Percentiles rank a stretch among this genome's conserved stretches.
These are phyloP conservation scores for Stephanocyclus meneghinianus DNA, from an alignment of 352 stramenopile species.

Conservation along the genomic window DNA sequence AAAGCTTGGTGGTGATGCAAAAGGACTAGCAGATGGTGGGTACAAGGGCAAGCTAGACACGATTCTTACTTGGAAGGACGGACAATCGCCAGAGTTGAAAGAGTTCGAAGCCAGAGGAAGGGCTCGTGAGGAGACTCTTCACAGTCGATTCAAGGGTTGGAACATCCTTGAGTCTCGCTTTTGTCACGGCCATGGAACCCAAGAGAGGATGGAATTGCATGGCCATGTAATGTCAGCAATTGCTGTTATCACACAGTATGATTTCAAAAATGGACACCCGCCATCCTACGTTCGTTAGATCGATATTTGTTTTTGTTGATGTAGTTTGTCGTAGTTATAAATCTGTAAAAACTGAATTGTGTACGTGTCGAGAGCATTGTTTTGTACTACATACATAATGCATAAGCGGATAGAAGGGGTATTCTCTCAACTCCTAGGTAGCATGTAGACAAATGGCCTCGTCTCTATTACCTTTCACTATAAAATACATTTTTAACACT, in stretches of 20 bases:
- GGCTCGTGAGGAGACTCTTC: neutral
- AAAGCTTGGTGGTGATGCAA: neutral
- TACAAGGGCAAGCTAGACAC: neutral
- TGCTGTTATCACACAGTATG: conserved; percentile 12
- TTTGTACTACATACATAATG: too few species aligned
- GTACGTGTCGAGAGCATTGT: too few species aligned
- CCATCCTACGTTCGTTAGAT: neutral
- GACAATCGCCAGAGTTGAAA: neutral
- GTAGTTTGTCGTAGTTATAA: too few species aligned
- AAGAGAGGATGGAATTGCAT: conserved; percentile 13
- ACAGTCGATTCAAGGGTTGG: conserved; percentile 10
- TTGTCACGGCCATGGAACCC: conserved; percentile 1
- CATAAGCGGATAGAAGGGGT: too few species aligned
- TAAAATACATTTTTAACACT: too few species aligned
- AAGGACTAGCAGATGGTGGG: conserved; percentile 1
- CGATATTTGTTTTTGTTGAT: neutral
- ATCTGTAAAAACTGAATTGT: too few species aligned
- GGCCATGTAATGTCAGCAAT: neutral
- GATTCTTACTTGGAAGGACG: neutral
- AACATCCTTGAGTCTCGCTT: conserved; percentile 6
- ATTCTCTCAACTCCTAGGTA: too few species aligned
- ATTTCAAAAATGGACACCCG: neutral
- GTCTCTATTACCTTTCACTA: too few species aligned
- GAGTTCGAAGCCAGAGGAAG: neutral
- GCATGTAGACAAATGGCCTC: too few species aligned